Evolutionary conservation across 371 early-diverging fungal genomes (phyloP).

Genomic region (Apophysomyces variabilis): DNA sequence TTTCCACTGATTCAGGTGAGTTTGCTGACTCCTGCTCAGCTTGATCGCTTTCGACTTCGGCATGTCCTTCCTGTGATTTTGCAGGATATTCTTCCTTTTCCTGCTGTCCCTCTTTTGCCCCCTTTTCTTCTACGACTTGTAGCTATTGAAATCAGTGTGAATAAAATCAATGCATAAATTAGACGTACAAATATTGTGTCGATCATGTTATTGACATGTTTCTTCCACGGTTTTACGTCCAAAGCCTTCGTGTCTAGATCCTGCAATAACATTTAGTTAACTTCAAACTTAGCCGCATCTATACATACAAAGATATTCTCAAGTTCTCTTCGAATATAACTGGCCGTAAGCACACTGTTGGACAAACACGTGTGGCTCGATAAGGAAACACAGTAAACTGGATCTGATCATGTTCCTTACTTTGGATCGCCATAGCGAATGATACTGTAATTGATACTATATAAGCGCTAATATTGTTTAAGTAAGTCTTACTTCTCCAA

Average conservation of each 20-base stretch:
- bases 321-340: slow-evolving; percentile 5
- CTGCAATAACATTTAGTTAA: slow-evolving; percentile 8
- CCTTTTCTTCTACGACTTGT: slow-evolving; percentile 12
- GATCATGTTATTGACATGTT: slow-evolving; percentile 23
- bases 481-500: background rate
- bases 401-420: slow-evolving; percentile 8
- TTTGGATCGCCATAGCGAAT: slow-evolving; percentile 26
- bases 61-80: too few species aligned
- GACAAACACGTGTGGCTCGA: slow-evolving; percentile 11
- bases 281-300: background rate
- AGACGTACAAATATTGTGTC: slow-evolving; percentile 28
- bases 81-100: slow-evolving; percentile 6
- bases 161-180: background rate
- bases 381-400: background rate
- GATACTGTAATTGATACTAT: slow-evolving; percentile 4
- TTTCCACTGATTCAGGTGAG: too few species aligned
- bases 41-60: too few species aligned
- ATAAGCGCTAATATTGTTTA: background rate
- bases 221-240: slow-evolving; percentile 34
- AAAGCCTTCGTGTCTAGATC: slow-evolving; percentile 27
- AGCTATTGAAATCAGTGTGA: background rate
- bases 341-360: slow-evolving; percentile 12
- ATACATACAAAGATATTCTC: slow-evolving; percentile 5
- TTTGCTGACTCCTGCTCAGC: too few species aligned
- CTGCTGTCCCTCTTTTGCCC: slow-evolving; percentile 15